These are phyloP conservation scores for Sugiyamaella marilandica DNA, from an alignment of 805 yeast species.

Conservation along the genomic window DNA sequence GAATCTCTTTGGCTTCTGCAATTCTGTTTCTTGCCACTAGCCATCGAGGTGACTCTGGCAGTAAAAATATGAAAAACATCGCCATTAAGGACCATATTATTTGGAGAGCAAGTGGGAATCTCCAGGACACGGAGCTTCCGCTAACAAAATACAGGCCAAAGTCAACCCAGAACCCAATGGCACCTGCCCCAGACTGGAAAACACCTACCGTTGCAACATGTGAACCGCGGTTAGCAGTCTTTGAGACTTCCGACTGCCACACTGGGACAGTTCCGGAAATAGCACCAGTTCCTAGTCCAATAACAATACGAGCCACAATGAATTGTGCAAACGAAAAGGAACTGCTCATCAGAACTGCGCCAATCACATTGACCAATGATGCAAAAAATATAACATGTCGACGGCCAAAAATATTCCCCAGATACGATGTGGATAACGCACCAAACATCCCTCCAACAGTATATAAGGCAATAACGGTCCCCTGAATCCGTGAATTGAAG, in stretches of 20 bases:
- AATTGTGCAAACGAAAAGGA: conserved; percentile 56
- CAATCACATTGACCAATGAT: conserved; percentile 50
- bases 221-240: conserved; percentile 61
- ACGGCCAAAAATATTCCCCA: conserved; percentile 65
- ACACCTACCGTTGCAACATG: conserved; percentile 68
- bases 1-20: conserved; percentile 44
- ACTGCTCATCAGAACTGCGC: conserved; percentile 56
- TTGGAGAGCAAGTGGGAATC: conserved; percentile 76
- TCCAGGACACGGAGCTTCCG: conserved; percentile 50
- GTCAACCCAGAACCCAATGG: conserved; percentile 52
- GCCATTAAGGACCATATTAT: conserved; percentile 45
- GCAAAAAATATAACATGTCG: conserved; percentile 59
- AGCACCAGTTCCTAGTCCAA: conserved; percentile 74
- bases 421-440: conserved; percentile 54
- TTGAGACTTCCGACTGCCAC: conserved; percentile 74
- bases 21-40: conserved; percentile 57
- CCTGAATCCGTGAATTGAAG: conserved; percentile 41
- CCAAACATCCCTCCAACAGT: conserved; percentile 76
- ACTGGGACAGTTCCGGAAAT: conserved; percentile 80
- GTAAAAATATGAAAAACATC: conserved; percentile 49
- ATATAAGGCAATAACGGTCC: conserved; percentile 53
- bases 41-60: conserved; percentile 89
- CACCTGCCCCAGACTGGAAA: conserved; percentile 67
- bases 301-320: conserved; percentile 64
- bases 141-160: conserved; percentile 61